A percentile compares a stretch with the other conserved stretches of the same genome.
phyloP scores from a whole-genome alignment of 306 rosid genomes.

The Acacia melanoxylon region DNA sequence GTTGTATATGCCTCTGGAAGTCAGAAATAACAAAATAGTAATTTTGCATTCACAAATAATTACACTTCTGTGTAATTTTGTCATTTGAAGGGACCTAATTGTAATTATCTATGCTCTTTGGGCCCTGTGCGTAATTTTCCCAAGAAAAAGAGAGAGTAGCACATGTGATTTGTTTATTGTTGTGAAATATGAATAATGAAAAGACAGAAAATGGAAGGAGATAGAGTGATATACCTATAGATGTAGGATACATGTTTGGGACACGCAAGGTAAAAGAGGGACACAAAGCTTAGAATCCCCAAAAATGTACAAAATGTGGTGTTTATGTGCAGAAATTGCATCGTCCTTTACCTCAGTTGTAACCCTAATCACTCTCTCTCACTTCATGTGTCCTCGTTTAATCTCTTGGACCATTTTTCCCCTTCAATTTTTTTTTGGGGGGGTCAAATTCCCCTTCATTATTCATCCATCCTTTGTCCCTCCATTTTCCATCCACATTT shows the following conservation, averaged over 20 bases:
- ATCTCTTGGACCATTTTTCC: neutral
- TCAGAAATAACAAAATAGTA: too few species aligned
- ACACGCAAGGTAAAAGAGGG: neutral
- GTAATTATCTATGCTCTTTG: too few species aligned
- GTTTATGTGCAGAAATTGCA: constrained; percentile 22
- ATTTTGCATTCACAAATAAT: too few species aligned
- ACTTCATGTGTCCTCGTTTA: neutral
- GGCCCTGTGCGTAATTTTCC: too few species aligned
- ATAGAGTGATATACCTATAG: neutral
- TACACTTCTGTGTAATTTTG: too few species aligned
- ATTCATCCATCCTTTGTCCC: neutral
- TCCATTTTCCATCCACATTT: neutral
- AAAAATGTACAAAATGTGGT: neutral
- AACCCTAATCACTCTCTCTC: neutral
- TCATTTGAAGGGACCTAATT: too few species aligned
- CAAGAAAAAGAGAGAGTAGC: neutral
- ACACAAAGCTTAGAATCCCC: neutral
- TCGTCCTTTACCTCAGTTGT: constrained; percentile 3
- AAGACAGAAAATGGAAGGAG: neutral
- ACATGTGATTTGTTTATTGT: neutral
- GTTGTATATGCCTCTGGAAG: too few species aligned
- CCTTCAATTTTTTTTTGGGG: too few species aligned
- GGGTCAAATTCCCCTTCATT: neutral
- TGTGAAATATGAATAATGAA: neutral
- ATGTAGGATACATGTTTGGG: neutral